Conservation (phyloP, 2,329 filamentous ascomycete species). For the Aspergillus ochraceus region DNA sequence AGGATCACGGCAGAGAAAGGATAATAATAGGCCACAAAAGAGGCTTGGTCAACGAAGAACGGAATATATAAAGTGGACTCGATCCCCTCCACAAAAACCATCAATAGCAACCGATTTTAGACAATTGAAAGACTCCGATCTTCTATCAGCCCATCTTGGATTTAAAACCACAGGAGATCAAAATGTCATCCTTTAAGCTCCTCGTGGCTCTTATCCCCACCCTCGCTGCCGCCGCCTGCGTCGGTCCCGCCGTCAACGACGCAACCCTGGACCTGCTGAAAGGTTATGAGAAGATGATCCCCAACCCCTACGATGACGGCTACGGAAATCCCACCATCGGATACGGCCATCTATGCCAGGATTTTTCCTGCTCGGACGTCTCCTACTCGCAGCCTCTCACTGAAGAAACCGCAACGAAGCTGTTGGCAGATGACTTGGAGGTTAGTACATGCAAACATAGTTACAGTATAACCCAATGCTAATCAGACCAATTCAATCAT, state of each 20-base stretch:
- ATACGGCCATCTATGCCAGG: slow-evolving; percentile 52
- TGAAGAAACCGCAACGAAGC: slow-evolving; percentile 39
- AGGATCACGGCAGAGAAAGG: not conserved
- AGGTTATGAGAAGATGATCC: slow-evolving; percentile 38
- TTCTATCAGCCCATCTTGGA: not conserved
- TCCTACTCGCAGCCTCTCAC: slow-evolving; percentile 49
- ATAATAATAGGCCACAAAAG: too few relatives aligned
- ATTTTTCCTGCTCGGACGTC: slow-evolving; percentile 47
- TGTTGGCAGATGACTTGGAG: slow-evolving; percentile 45
- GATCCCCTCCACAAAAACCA: not conserved
- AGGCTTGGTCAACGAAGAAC: too few relatives aligned
- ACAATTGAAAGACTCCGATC: not conserved
- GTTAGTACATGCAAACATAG: slow-evolving; percentile 17
- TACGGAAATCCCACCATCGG: slow-evolving; percentile 52
- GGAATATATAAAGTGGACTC: not conserved
- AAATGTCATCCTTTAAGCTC: slow-evolving; percentile 9
- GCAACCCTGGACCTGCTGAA: slow-evolving; percentile 40
- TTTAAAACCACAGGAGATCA: not conserved
- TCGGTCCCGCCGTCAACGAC: slow-evolving; percentile 30
- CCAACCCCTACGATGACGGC: slow-evolving; percentile 39
- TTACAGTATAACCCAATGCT: not conserved
- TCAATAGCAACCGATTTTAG: not conserved
- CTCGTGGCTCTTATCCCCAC: slow-evolving; percentile 3
- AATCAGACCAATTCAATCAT: slow-evolving; percentile 26
- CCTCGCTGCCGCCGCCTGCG: slow-evolving; percentile 12